Evolutionary conservation across 768 basidiomycete species (phyloP).

Genomic region (Tricholoma flavovirens): DNA sequence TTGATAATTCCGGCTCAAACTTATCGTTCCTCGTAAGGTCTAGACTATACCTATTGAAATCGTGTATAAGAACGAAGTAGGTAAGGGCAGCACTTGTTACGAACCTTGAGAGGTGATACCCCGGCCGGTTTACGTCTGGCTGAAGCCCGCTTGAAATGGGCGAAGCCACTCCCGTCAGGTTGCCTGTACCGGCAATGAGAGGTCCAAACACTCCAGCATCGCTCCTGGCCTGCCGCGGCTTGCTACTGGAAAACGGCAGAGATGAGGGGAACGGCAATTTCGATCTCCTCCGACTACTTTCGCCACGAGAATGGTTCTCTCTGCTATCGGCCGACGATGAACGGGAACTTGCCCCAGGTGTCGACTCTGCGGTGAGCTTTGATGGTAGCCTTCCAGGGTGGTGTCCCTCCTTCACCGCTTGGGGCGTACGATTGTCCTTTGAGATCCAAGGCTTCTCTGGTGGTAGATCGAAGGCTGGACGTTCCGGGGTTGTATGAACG

Average conservation of each 20-base stretch:
- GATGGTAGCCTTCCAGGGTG: neutral
- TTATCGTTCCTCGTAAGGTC: constrained; percentile 3
- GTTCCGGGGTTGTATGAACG: constrained; percentile 15
- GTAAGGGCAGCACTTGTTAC: neutral
- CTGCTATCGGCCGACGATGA: constrained; percentile 1
- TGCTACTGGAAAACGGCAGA: constrained; percentile 1
- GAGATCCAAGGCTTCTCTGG: neutral
- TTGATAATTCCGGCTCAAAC: neutral
- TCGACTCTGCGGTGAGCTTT: neutral
- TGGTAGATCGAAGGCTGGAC: neutral
- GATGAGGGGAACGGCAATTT: constrained; percentile 6
- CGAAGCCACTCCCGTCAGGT: constrained; percentile 55
- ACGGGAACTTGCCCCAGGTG: neutral
- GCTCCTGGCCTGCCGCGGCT: constrained; percentile 33
- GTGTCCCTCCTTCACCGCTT: neutral
- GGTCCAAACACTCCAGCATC: constrained; percentile 64
- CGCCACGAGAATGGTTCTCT: neutral
- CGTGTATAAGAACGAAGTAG: neutral
- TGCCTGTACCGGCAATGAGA: constrained; percentile 64
- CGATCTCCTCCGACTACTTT: neutral
- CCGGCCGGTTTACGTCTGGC: constrained; percentile 56
- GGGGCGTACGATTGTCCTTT: neutral
- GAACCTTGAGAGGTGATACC: constrained; percentile 61
- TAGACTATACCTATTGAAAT: constrained; percentile 18
- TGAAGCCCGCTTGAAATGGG: constrained; percentile 42